A percentile compares a stretch with the other conserved stretches of the same genome.
These are phyloP conservation scores for Ogataea parapolymorpha DNA, from an alignment of 805 yeast species.

Conservation along the genomic window DNA sequence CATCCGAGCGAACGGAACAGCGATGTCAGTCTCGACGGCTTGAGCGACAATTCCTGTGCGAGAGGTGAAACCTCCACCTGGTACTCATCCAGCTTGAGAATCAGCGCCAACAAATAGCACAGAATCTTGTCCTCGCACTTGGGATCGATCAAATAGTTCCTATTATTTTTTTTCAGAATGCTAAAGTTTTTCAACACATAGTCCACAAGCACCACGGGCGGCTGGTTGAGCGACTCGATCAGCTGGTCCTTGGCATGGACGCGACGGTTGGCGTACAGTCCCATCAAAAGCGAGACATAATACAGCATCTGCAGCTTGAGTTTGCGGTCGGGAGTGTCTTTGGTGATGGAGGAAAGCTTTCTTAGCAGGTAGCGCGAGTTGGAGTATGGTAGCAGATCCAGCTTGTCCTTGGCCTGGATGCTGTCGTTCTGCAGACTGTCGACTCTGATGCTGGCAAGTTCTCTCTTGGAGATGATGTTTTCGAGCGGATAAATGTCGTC, in stretches of 20 bases:
- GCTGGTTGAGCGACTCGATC: constrained; percentile 57
- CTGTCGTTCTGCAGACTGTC: constrained; percentile 55
- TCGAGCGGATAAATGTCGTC: constrained; percentile 78
- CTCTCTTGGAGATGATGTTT: constrained; percentile 65
- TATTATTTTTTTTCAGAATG: constrained; percentile 63
- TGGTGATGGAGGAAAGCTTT: constrained; percentile 37
- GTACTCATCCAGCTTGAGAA: constrained; percentile 74
- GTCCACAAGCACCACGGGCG: constrained; percentile 74
- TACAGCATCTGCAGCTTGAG: constrained; percentile 68
- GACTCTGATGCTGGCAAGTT: constrained; percentile 61
- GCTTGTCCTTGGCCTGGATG: constrained; percentile 42
- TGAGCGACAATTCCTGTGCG: constrained; percentile 79
- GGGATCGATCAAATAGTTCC: constrained; percentile 81
- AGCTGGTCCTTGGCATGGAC: constrained; percentile 56
- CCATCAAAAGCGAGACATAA: constrained; percentile 75
- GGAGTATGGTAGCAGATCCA: constrained; percentile 59
- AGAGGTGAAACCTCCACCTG: constrained; percentile 73
- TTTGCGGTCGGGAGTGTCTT: constrained; percentile 38
- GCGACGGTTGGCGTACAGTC: constrained; percentile 74
- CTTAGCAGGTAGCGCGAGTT: constrained; percentile 55
- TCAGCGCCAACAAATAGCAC: constrained; percentile 69
- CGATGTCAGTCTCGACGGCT: constrained; percentile 66
- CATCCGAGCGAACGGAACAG: constrained; percentile 85
- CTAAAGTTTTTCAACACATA: constrained; percentile 73
- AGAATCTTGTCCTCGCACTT: constrained; percentile 81